A percentile compares a stretch with the other conserved stretches of the same genome.
phyloP scores from a whole-genome alignment of 345 rosid genomes.

The Clarkia xantiana region DNA sequence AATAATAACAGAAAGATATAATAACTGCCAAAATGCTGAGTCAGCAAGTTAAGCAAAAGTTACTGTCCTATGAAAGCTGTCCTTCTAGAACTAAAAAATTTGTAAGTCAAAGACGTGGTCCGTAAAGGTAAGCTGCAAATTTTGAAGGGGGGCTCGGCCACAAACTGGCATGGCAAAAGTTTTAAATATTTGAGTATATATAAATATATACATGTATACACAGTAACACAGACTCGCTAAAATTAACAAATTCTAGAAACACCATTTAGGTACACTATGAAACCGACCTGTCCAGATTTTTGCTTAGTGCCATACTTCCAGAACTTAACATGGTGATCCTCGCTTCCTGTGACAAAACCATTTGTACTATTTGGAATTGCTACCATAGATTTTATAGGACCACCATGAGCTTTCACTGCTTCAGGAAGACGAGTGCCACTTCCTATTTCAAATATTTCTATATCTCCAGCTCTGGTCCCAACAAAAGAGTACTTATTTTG shows the following conservation, averaged over 20 bases:
- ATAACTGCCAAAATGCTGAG: too few relatives aligned
- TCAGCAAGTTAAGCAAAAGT: too few relatives aligned
- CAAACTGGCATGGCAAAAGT: neutral
- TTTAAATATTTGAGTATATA: neutral
- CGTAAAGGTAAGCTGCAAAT: too few relatives aligned
- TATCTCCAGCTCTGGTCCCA: slow-evolving; percentile 80
- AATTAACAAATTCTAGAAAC: neutral
- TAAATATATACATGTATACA: too few relatives aligned
- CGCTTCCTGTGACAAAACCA: slow-evolving; percentile 89
- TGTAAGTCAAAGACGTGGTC: too few relatives aligned
- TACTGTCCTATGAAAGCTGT: too few relatives aligned
- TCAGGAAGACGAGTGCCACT: slow-evolving; percentile 55
- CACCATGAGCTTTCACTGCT: slow-evolving; percentile 79
- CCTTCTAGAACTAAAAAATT: too few relatives aligned
- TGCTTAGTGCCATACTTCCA: slow-evolving; percentile 75
- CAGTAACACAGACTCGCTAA: neutral
- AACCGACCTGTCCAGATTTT: slow-evolving; percentile 50
- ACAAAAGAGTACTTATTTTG: slow-evolving; percentile 67
- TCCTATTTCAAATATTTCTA: slow-evolving; percentile 78
- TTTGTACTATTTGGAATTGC: slow-evolving; percentile 62
- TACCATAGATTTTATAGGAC: slow-evolving; percentile 58
- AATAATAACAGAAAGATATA: too few relatives aligned
- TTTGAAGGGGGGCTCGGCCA: neutral
- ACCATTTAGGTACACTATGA: slow-evolving; percentile 1
- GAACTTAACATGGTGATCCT: slow-evolving; percentile 82